Evolutionary conservation across 495 filamentous ascomycete genomes (phyloP), one percentile per base, ranked within the genome.

Genomic region (Sordaria brevicollis): DNA sequence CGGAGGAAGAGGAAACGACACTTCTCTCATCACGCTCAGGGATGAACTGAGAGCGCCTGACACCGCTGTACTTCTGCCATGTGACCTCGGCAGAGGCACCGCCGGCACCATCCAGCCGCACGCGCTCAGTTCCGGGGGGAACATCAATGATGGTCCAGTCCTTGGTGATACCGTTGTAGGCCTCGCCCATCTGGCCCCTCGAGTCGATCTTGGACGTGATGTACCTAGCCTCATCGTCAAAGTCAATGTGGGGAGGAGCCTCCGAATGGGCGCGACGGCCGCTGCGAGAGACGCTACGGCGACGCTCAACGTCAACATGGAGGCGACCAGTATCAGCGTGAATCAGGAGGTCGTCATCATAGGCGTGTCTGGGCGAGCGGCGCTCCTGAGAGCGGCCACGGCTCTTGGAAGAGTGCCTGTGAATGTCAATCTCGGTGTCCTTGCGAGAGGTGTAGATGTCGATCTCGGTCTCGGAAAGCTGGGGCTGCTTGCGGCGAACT

Each of bases 121-220:
- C 90, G 41, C 90, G 83, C 77, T 89, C 87, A 0, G 91, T 94
- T 67, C 91, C 91, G 15, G 91, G 90, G 5, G 91, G 91, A 35
- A 94, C 89, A 77, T 94, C 91, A 25, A 93, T 87, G 68, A 93
- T 91, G 67, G 85, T 83, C 87, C 91, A 93, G 75, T 91, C 88
- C 72, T 83, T 86, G 41, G 90, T 92, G 33, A 84, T 86, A 68
- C 90, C 90, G 74, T 89, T 84, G 71, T 80, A 85, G 29, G 88
- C 90, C 80, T 92, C 90, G 67, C 89, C 90, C 72, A 87, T 84
- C 71, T 84, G 85, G 35, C 82, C 86, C 11, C 89, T 83, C 21
- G 89, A 82, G 54, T 85, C 79, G 31, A 86, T 85, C 72, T 84
- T 86, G 70, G 81, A 79, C 36, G 86, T 87, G 80, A 92, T 91